Conservation (phyloP, 805 yeast species). For the Geotrichum ghanense region DNA sequence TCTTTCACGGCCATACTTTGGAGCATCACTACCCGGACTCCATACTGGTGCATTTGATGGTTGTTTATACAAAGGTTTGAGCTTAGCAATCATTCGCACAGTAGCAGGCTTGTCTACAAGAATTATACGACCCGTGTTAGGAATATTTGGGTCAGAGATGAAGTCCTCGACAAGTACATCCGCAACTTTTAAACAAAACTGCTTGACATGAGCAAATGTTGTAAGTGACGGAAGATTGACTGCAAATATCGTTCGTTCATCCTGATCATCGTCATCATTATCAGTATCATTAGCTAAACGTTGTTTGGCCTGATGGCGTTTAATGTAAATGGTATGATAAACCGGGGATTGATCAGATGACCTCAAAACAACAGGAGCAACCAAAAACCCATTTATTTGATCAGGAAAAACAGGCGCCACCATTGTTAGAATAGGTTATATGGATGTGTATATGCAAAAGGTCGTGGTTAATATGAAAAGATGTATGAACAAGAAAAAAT, state of each 20-base stretch:
- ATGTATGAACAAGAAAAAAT: too few species aligned
- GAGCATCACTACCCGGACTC: constrained; percentile 22
- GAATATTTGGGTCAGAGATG: constrained; percentile 19
- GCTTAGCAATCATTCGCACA: constrained; percentile 50
- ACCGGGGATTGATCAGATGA: constrained; percentile 5
- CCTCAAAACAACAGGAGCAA: constrained; percentile 13
- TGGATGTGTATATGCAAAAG: neutral
- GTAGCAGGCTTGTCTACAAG: constrained; percentile 64
- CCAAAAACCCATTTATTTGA: constrained; percentile 15
- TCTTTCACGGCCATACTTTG: constrained; percentile 30
- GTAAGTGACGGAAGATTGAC: constrained; percentile 66
- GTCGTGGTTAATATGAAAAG: neutral
- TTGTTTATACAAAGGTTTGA: constrained; percentile 37
- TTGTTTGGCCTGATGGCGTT: constrained; percentile 10
- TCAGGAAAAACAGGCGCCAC: constrained; percentile 9
- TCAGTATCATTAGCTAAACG: constrained; percentile 1
- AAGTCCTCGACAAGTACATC: constrained; percentile 28
- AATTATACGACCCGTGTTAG: constrained; percentile 48
- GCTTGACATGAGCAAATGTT: constrained; percentile 39
- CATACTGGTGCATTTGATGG: constrained; percentile 17
- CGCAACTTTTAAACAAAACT: constrained; percentile 41
- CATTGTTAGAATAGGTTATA: too few species aligned
- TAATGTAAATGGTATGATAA: constrained; percentile 13
- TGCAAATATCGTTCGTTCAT: constrained; percentile 52
- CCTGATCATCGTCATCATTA: constrained; percentile 3